Evolutionary conservation across 225 moss, liverwort and hornwort genomes (phyloP).

Genomic region (Lunularia cruciata): DNA sequence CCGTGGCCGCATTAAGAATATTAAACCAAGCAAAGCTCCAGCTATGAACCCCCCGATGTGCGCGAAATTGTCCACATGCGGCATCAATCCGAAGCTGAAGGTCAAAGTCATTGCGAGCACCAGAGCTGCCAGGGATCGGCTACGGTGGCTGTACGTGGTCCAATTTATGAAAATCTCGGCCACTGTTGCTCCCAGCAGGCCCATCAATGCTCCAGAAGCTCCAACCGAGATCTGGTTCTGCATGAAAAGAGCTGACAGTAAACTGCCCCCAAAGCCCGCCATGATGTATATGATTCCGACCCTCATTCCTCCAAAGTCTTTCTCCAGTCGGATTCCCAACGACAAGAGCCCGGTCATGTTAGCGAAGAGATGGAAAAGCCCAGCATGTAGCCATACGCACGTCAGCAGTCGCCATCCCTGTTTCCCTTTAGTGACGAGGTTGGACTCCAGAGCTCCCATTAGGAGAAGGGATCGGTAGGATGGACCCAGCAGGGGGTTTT

Average conservation of each 20-base stretch:
- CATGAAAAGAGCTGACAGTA: conserved; percentile 70
- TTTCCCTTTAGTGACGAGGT: conserved; percentile 51
- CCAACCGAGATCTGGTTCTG: conserved; percentile 70
- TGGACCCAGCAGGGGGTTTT: conserved; percentile 79
- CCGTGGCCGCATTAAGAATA: conserved; percentile 60
- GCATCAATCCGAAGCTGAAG: conserved; percentile 66
- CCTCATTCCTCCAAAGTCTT: conserved; percentile 63
- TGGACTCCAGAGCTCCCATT: conserved; percentile 70
- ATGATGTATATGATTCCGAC: conserved; percentile 62
- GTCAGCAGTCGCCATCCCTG: conserved; percentile 80
- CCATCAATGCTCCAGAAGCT: conserved; percentile 79
- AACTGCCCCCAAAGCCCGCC: conserved; percentile 70
- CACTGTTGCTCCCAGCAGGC: conserved; percentile 69
- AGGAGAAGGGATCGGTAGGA: conserved; percentile 56
- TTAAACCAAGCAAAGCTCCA: conserved; percentile 64
- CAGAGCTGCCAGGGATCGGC: conserved; percentile 46
- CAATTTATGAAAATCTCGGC: conserved; percentile 73
- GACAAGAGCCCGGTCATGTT: conserved; percentile 59
- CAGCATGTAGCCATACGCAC: conserved; percentile 74
- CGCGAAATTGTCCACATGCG: conserved; percentile 85
- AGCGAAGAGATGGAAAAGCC: conserved; percentile 70
- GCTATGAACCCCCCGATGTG: conserved; percentile 63
- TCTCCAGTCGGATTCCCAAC: conserved; percentile 68
- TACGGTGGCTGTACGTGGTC: conserved; percentile 53
- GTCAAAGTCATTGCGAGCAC: conserved; percentile 45